Base-by-base conservation (phyloP, 306 rosid genomes). In the Cotoneaster glaucophyllus region DNA sequence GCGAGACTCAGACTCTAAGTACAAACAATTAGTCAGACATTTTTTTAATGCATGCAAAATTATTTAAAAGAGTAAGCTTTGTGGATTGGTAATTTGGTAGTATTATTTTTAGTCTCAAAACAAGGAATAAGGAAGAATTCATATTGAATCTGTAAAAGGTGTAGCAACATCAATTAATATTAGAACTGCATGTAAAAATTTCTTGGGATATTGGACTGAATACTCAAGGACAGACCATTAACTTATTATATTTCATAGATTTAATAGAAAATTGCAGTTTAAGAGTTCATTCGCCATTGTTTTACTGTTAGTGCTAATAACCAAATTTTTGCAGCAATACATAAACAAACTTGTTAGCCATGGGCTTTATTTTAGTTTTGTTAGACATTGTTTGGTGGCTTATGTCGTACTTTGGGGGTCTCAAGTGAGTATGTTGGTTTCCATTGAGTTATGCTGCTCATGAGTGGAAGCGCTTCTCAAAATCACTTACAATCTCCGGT, bases 391-490 rank as follows among this genome's bases (percentile, higher is more conserved):
- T 32, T 53, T 39, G 11, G 64, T 71, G 26, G 48, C 57, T 71
- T n/a, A 13, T 71, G 32, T 52, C 0, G 6, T 28, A 19, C 28
- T 31, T 70, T 70, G 2, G 31, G 52, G 22, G 50, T 54, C 44
- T 50, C 21, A 2, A 57, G 62, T 3, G 62, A 53, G 65, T 71
- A 14, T 54, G 32, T 54, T 50, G 62, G 43, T 29, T 70, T 70
- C 41, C 64, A 70, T 52, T 22, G 64, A 70, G 29, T 70, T 52
- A 21, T 70, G 74, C n/a, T 71, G 65, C 65, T 54, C 24, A 61
- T n/a, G 32, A 37, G 48, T 26, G 53, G 45, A 8, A 64, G 44
- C 25, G 39, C 32, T 72, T 18, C 34, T 8, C 54, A 72, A 72
- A 34, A 72, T 57, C 67, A 62, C 39, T 5, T 28, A 12, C 41